phyloP scores from a whole-genome alignment of 78 protist genomes.

The Isochrysis galbana region DNA sequence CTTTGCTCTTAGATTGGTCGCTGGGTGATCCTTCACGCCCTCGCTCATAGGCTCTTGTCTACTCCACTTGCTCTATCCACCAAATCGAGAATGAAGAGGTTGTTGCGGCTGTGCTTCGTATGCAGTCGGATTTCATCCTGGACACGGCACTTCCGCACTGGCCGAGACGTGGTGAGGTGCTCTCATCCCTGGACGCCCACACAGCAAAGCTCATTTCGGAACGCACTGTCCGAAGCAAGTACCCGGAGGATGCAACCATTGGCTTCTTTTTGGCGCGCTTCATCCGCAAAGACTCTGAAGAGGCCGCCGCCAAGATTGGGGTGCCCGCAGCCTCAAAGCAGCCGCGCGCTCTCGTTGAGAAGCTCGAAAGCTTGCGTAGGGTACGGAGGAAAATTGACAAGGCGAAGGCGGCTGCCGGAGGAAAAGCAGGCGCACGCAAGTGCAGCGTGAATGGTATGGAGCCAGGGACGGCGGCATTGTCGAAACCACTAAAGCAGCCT shows the following conservation, averaged over 20 bases:
- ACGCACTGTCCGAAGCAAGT: not conserved
- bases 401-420: too few relatives aligned
- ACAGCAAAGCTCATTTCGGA: not conserved
- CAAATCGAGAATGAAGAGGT: slow-evolving; percentile 69
- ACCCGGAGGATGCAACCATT: slow-evolving; percentile 36
- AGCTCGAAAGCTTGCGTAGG: too few relatives aligned
- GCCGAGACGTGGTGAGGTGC: slow-evolving; percentile 21
- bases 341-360: too few relatives aligned
- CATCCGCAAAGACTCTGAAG: too few relatives aligned
- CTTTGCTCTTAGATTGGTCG: too few relatives aligned
- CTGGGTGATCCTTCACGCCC: too few relatives aligned
- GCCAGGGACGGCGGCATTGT: too few relatives aligned
- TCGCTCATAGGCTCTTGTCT: slow-evolving; percentile 46
- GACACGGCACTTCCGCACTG: slow-evolving; percentile 24
- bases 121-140: not conserved
- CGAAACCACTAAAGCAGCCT: too few relatives aligned
- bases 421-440: too few relatives aligned
- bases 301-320: not conserved
- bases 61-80: slow-evolving; percentile 69
- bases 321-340: too few relatives aligned
- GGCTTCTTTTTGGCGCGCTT: slow-evolving; percentile 64
- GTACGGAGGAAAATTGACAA: too few relatives aligned
- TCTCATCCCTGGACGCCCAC: not conserved
- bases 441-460: too few relatives aligned
- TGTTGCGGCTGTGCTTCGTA: slow-evolving; percentile 30